phyloP scores from a whole-genome alignment of 164 flowering plant genomes.

The Malania oleifera region DNA sequence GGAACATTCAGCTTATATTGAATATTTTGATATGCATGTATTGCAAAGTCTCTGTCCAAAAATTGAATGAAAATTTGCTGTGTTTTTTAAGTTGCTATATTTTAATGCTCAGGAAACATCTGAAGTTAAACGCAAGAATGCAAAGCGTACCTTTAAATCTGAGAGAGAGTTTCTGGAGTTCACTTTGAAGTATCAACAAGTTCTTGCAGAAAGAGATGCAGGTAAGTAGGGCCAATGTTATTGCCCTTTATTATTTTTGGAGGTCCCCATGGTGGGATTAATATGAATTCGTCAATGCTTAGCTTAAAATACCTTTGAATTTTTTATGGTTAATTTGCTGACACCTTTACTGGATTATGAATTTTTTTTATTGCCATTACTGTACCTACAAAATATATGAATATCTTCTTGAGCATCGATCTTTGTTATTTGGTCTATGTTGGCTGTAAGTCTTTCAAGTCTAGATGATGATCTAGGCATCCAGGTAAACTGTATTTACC shows the following conservation, averaged over 20 bases:
- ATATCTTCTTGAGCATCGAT: too few relatives aligned
- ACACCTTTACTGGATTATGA: not conserved
- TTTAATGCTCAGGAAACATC: conserved; percentile 43
- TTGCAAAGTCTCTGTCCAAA: too few relatives aligned
- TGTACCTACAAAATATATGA: too few relatives aligned
- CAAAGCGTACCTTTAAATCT: conserved; percentile 59
- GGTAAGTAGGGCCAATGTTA: conserved; percentile 33
- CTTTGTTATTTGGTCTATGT: too few relatives aligned
- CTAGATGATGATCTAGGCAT: too few relatives aligned
- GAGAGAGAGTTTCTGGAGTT: conserved; percentile 87
- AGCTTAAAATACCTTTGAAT: not conserved
- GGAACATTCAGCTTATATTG: too few relatives aligned
- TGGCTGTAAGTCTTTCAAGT: too few relatives aligned
- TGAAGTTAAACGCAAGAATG: conserved; percentile 71
- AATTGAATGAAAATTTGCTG: too few relatives aligned
- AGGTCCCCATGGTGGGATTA: not conserved
- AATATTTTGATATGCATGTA: too few relatives aligned
- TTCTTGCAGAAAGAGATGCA: conserved; percentile 84
- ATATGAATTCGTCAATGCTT: not conserved
- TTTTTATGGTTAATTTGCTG: not conserved
- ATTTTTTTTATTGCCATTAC: not conserved
- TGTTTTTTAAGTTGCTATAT: not conserved
- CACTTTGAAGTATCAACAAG: conserved; percentile 84
- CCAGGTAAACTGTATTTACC: too few relatives aligned
- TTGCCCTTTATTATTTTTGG: not conserved